phyloP scores from a whole-genome alignment of 805 yeast species.

The Saccharomycopsis synnaedendra region DNA sequence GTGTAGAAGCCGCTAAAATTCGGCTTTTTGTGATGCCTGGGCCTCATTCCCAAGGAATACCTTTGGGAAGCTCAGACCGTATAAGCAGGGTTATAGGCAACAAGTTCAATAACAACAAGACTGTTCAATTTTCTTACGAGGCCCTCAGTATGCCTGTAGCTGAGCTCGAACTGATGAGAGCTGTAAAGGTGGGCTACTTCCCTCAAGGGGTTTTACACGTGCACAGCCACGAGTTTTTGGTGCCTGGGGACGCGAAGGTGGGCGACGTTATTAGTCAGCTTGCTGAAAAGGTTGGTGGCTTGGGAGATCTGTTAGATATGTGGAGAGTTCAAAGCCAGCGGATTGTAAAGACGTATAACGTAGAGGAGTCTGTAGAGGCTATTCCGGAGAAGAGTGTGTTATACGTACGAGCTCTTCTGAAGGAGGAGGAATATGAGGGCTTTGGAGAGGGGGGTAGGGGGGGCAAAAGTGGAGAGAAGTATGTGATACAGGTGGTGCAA shows the following conservation, averaged over 20 bases:
- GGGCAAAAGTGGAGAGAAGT: slow-evolving; percentile 11
- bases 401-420: slow-evolving; percentile 34
- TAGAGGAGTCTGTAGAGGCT: slow-evolving; percentile 22
- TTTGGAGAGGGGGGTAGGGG: background rate
- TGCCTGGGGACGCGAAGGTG: slow-evolving; percentile 52
- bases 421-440: slow-evolving; percentile 20
- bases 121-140: slow-evolving; percentile 59
- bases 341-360: slow-evolving; percentile 22
- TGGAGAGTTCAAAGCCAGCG: slow-evolving; percentile 39
- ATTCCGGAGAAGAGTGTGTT: slow-evolving; percentile 21
- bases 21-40: slow-evolving; percentile 52
- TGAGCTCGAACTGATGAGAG: slow-evolving; percentile 68
- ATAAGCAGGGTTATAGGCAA: slow-evolving; percentile 27
- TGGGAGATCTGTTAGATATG: slow-evolving; percentile 24
- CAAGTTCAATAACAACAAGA: slow-evolving; percentile 21
- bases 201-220: slow-evolving; percentile 60
- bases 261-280: slow-evolving; percentile 43
- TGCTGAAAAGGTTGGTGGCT: slow-evolving; percentile 20
- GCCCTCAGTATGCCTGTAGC: slow-evolving; percentile 59
- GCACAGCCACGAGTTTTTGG: slow-evolving; percentile 55
- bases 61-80: slow-evolving; percentile 26
- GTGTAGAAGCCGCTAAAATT: slow-evolving; percentile 46
- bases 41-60: slow-evolving; percentile 35
- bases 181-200: slow-evolving; percentile 60
- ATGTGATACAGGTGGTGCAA: slow-evolving; percentile 57